Conservation (phyloP, 805 yeast species). For the Saccharomycopsis olivae region DNA sequence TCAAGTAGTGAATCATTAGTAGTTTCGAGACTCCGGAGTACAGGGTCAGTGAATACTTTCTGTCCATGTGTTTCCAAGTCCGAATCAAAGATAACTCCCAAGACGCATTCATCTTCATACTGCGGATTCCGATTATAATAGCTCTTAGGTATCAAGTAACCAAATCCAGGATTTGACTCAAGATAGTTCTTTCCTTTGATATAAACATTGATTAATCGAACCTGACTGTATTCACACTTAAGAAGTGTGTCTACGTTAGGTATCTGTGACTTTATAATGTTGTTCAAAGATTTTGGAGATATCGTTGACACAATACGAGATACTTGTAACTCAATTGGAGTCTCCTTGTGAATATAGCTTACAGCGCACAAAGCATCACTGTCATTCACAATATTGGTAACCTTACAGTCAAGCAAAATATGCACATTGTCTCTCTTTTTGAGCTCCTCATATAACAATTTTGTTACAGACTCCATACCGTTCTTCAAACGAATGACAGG, state of each 20-base stretch:
- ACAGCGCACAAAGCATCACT: slow-evolving; percentile 14
- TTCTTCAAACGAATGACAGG: slow-evolving; percentile 52
- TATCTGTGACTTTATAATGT: slow-evolving; percentile 20
- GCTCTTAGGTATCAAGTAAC: slow-evolving; percentile 68
- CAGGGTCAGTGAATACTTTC: slow-evolving; percentile 21
- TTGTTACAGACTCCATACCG: slow-evolving; percentile 49
- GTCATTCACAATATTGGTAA: slow-evolving; percentile 19
- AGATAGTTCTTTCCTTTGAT: slow-evolving; percentile 35
- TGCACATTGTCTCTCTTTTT: slow-evolving; percentile 30
- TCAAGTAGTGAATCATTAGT: neutral
- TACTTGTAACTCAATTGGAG: slow-evolving; percentile 21
- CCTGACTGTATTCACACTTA: slow-evolving; percentile 25
- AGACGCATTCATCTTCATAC: slow-evolving; percentile 39
- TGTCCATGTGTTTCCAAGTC: slow-evolving; percentile 55
- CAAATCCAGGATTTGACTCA: slow-evolving; percentile 58
- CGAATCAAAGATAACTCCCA: slow-evolving; percentile 89
- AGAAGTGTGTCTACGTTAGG: slow-evolving; percentile 21
- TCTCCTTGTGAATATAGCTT: slow-evolving; percentile 19
- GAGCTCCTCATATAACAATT: slow-evolving; percentile 30
- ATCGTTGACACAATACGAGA: slow-evolving; percentile 56
- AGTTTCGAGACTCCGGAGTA: slow-evolving; percentile 1
- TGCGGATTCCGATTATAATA: slow-evolving; percentile 23
- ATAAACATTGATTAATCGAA: slow-evolving; percentile 63
- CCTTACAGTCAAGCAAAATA: slow-evolving; percentile 25
- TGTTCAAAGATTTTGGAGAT: slow-evolving; percentile 32